Conservation (phyloP, 257 asterid species). For the Striga asiatica region DNA sequence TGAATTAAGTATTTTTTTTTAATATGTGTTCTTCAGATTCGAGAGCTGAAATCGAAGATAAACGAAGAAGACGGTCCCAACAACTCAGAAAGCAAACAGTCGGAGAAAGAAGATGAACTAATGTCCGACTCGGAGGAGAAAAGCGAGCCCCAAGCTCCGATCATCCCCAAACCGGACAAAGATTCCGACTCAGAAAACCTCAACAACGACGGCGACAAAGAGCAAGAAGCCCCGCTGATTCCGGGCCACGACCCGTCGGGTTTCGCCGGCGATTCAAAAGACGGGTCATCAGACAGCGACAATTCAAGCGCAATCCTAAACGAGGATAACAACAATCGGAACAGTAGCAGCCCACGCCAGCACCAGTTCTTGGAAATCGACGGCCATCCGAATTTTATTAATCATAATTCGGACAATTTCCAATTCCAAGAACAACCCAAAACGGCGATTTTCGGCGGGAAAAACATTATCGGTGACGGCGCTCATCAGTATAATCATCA, state of each 20-base stretch:
- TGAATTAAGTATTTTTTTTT: not conserved
- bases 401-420: slow-evolving; percentile 6
- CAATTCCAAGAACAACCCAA: slow-evolving; percentile 12
- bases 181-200: too few species aligned
- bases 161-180: not conserved
- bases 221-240: not conserved
- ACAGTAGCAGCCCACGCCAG: slow-evolving; percentile 7
- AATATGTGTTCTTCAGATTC: slow-evolving; percentile 31
- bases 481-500: not conserved
- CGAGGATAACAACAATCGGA: slow-evolving; percentile 31
- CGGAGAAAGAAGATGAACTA: slow-evolving; percentile 36
- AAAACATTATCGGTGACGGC: not conserved
- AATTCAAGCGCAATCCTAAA: slow-evolving; percentile 83
- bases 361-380: slow-evolving; percentile 25
- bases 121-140: slow-evolving; percentile 32
- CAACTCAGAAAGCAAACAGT: slow-evolving; percentile 17
- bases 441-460: not conserved
- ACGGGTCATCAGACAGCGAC: slow-evolving; percentile 72
- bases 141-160: not conserved
- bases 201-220: not conserved
- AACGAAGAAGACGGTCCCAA: slow-evolving; percentile 21
- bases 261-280: slow-evolving; percentile 47
- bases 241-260: not conserved
- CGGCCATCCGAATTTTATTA: not conserved
- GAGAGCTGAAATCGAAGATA: slow-evolving; percentile 51